Evolutionary conservation across 2,329 filamentous ascomycete species (phyloP).

Genomic region (Talaromyces sp.): DNA sequence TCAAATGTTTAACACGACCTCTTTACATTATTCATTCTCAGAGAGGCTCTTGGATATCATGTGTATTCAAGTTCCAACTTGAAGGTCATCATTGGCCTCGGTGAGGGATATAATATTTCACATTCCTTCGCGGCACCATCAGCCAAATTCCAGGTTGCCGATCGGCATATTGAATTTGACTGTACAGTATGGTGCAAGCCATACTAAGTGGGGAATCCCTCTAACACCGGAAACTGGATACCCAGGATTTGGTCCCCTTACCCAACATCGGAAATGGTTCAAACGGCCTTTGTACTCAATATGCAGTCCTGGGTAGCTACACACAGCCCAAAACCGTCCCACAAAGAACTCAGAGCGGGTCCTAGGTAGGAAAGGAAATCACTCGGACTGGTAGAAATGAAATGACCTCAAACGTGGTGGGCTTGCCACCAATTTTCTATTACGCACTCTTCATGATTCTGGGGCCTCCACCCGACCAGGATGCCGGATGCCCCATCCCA

Average conservation of each 20-base stretch:
- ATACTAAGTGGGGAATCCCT: not conserved
- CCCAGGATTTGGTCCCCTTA: not conserved
- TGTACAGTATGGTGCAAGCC: not conserved
- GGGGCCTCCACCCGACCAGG: slow-evolving; percentile 8
- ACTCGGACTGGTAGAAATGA: too few relatives aligned
- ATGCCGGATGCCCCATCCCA: not conserved
- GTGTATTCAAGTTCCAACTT: too few relatives aligned
- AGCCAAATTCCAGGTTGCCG: slow-evolving; percentile 7
- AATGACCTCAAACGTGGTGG: too few relatives aligned
- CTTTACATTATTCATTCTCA: too few relatives aligned
- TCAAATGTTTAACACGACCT: too few relatives aligned
- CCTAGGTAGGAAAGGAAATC: too few relatives aligned
- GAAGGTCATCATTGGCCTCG: too few relatives aligned
- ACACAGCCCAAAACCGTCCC: too few relatives aligned
- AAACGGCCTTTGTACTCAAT: not conserved
- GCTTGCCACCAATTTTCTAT: slow-evolving; percentile 3
- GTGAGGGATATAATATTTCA: slow-evolving; percentile 4
- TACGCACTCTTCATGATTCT: slow-evolving; percentile 1
- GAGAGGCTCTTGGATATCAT: too few relatives aligned
- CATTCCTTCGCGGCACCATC: slow-evolving; percentile 1
- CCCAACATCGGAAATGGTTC: not conserved
- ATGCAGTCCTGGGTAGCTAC: not conserved
- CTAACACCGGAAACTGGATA: too few relatives aligned
- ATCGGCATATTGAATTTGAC: not conserved
- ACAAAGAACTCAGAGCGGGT: too few relatives aligned